phyloP scores from a whole-genome alignment of 2,329 filamentous ascomycete species.

The Leptographium lundbergii region DNA sequence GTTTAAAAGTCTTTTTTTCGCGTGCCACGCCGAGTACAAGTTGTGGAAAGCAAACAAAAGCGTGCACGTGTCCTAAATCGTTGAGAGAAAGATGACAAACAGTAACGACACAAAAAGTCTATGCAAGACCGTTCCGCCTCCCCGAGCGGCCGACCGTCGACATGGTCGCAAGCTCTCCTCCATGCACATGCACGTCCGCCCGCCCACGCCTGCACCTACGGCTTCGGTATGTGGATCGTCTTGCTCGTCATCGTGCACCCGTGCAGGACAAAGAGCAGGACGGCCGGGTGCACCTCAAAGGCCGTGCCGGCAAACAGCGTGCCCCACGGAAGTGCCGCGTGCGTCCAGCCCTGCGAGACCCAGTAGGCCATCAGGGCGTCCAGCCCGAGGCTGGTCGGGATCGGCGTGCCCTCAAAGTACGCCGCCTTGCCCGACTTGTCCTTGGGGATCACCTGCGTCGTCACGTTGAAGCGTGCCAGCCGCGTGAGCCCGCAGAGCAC shows the following conservation, averaged over 20 bases:
- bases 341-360: conserved; percentile 68
- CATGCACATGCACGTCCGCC: too few relatives aligned
- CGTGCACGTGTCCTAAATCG: not conserved
- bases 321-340: conserved; percentile 68
- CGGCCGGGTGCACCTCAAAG: conserved; percentile 76
- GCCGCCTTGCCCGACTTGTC: conserved; percentile 81
- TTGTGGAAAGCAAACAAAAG: not conserved
- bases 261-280: conserved; percentile 70
- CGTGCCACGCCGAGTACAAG: not conserved
- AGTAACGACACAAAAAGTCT: not conserved
- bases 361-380: conserved; percentile 82
- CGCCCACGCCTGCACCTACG: conserved; percentile 22
- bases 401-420: conserved; percentile 96
- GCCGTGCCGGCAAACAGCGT: conserved; percentile 50
- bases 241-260: conserved; percentile 93
- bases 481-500: conserved; percentile 89
- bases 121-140: too few relatives aligned
- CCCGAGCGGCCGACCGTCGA: too few relatives aligned
- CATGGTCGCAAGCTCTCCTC: too few relatives aligned
- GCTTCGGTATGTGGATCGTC: conserved; percentile 90
- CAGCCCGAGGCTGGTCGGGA: conserved; percentile 76
- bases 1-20: not conserved
- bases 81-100: not conserved
- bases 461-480: conserved; percentile 95
- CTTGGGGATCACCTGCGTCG: conserved; percentile 78